Evolutionary conservation across 2,329 filamentous ascomycete species (phyloP).

Genomic region (Cadophora gregata): DNA sequence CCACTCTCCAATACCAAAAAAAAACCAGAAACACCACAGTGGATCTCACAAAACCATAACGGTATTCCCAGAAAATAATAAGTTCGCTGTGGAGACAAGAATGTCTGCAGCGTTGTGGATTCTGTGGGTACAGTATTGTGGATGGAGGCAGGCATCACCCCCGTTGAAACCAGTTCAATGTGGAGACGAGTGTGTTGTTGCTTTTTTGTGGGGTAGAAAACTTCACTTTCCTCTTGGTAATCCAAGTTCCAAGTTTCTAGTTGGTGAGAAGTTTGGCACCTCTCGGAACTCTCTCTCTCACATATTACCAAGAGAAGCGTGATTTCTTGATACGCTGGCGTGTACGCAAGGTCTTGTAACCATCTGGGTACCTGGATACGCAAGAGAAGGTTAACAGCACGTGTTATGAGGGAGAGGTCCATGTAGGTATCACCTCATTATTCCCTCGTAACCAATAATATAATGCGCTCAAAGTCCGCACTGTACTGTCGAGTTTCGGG

Average conservation of each 20-base stretch:
- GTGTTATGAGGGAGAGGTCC: not conserved
- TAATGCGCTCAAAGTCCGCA: not conserved
- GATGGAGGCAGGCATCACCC: slow-evolving; percentile 14
- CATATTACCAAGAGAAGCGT: not conserved
- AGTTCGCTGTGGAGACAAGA: not conserved
- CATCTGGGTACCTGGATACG: not conserved
- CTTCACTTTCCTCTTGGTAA: not conserved
- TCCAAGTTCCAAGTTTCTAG: not conserved
- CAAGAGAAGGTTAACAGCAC: not conserved
- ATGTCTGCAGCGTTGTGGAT: not conserved
- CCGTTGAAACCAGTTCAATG: not conserved
- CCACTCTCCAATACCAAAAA: not conserved
- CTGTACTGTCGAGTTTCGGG: not conserved
- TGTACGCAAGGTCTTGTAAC: not conserved
- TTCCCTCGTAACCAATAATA: not conserved
- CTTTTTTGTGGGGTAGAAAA: slow-evolving; percentile 23
- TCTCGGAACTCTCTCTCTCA: not conserved
- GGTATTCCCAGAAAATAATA: not conserved
- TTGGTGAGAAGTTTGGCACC: not conserved
- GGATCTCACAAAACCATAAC: not conserved
- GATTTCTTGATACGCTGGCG: slow-evolving; percentile 11
- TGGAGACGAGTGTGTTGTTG: slow-evolving; percentile 20
- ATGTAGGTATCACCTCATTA: not conserved
- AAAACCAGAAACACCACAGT: not conserved
- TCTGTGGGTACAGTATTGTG: not conserved